Base-by-base conservation (phyloP, 805 yeast species). In the Candida vaughaniae region DNA sequence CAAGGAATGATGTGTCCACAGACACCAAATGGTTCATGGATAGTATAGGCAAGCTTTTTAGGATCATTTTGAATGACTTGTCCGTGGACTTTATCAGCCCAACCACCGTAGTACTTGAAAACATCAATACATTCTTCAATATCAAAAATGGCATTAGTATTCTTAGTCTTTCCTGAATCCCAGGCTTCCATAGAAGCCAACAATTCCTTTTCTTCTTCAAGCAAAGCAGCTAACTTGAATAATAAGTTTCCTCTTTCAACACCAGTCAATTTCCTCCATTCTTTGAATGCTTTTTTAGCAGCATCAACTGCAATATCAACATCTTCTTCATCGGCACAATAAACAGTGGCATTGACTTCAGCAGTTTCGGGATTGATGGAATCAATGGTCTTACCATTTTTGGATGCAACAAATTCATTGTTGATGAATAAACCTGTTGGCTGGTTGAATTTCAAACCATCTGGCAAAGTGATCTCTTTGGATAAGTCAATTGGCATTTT, bases 381-480 rank as follows among this genome's bases (percentile, higher is more conserved):
- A 11, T 69, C 72, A 29, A 69, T 42, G 19, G 70, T 66, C 34
- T 54, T 51, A 9, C 62, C 62, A 16, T 53, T 48, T 33, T 56
- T 54, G 7, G 73, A 61, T 29, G 49, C 43, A 23, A 68, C 67
- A 42, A 66, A 69, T 48, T 67, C 71, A 46, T 66, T 66, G 52
- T 69, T 66, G 46, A 68, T 66, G 53, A 77, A 80, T 43, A 80
- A 62, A 5, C 86, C 87, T n/a, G 78, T 42, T 25, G 85, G 86
- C 49, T 77, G 83, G 17, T 57, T 47, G 55, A 64, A 74, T 33
- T 65, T 67, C 32, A 55, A 49, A 34, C 82, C 82, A 27, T 67
- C 70, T 15, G 83, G 81, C 47, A 68, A 59, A 20, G 70, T 62
- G 34, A 69, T 60, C 33, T 63, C 64, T 52, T 56, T 53, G 46